A percentile compares a stretch with the other conserved stretches of the same genome.
phyloP scores from a whole-genome alignment of 257 asterid genomes.

The Solanum bulbocastanum region DNA sequence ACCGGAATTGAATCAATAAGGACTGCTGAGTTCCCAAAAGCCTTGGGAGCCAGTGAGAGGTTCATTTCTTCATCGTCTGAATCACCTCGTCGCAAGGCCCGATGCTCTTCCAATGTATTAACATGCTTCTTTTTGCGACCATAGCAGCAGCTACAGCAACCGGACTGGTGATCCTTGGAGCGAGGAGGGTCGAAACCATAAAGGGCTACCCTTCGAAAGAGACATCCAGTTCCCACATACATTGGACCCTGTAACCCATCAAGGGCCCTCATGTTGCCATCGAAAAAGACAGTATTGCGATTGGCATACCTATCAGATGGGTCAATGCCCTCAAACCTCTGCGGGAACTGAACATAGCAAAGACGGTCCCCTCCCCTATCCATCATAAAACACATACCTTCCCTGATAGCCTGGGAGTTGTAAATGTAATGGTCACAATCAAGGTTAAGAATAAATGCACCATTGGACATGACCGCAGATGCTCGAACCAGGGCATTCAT shows the following conservation, averaged over 20 bases:
- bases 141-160: constrained; percentile 42
- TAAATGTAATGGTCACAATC: constrained; percentile 72
- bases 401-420: constrained; percentile 66
- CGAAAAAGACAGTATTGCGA: constrained; percentile 61
- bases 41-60: constrained; percentile 40
- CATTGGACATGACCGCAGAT: constrained; percentile 75
- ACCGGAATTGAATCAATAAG: constrained; percentile 64
- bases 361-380: constrained; percentile 67
- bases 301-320: constrained; percentile 71
- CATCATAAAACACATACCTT: constrained; percentile 85
- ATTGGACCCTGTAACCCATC: constrained; percentile 75
- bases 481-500: constrained; percentile 82
- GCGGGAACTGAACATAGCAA: constrained; percentile 69
- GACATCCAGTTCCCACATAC: constrained; percentile 68
- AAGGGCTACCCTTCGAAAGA: constrained; percentile 54
- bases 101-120: constrained; percentile 35
- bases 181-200: constrained; percentile 75
- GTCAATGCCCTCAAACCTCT: constrained; percentile 67
- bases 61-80: constrained; percentile 55
- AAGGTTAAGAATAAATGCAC: constrained; percentile 69
- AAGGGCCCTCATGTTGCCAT: constrained; percentile 72
- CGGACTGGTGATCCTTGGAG: constrained; percentile 37
- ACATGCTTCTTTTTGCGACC: constrained; percentile 21
- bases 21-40: constrained; percentile 54
- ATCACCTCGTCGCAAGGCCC: constrained; percentile 48